Base-by-base conservation (phyloP, 2,329 filamentous ascomycete species). In the Phaeosphaeriaceae sp. region DNA sequence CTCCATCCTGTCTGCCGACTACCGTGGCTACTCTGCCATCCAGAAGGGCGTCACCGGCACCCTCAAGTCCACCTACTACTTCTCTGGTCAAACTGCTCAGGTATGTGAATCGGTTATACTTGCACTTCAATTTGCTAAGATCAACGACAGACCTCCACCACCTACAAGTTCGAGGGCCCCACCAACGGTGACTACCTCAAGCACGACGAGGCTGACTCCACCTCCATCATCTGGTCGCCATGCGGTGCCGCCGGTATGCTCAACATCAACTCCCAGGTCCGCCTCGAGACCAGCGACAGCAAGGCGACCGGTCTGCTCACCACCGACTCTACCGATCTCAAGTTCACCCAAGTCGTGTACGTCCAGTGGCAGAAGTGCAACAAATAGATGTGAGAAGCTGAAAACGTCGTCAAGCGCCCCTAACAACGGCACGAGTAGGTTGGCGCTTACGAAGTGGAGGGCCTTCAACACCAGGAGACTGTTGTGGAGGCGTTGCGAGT, bases 11-110 rank as follows among this genome's bases (percentile, higher is more conserved):
- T 81, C 79, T 56, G 82, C 82, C 64, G 80, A 83, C 62, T 85
- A 84, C 77, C 82, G 83, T 67, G 84, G 84, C 53, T 85, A 84
- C 64, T 80, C 81, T 52, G 65, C 73, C 59, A 77, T 86, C 51
- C 77, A 83, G 35, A 71, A 74, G 61, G 82, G 81, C 28, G 78
- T 84, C 51, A 80, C 72, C 5, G 84, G 82, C 50, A 79, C 77
- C 21, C 79, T 83, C 65, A 83, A 83, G 75, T 82, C 83, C 15
- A 84, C 80, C 32, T 85, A 85, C 75, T 85, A 85, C 74, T 85
- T 85, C 75, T 83, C 82, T 49, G 83, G 84, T 42, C 70, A 77
- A 49, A 73, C 69, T 30, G 66, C 71, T 32, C 80, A 82, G 77
- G 80, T 79, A 73, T 58, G 17, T 21, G 4, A 3, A 35, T 13